Base-by-base conservation (phyloP, 1,139 yeast genomes). In the Suhomyces ambrosiae region DNA sequence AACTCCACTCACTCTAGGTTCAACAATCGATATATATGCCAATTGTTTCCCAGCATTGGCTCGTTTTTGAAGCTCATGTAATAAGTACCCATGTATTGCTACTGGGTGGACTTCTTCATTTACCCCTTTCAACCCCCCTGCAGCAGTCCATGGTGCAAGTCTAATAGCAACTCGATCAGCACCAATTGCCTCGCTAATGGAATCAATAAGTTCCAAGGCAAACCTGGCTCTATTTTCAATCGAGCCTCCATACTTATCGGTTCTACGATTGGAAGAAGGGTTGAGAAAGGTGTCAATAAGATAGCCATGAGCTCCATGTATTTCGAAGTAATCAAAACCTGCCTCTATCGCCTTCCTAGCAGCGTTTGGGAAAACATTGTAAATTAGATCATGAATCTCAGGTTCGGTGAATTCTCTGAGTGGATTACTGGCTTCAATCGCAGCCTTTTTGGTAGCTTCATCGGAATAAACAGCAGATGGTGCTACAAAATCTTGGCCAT, bases 141-240 rank as follows among this genome's bases (percentile, higher is more conserved):
- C 61, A 3, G 48, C 49, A 14, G 71, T 66, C 66, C 74, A 80
- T 28, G 90, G 90, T 7, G 87, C 79, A 10, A 84, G 49, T 58
- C 89, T 70, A 39, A 82, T 57, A 18, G 76, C 85, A 19, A 79
- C 63, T 45, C 65, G 70, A 8, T 68, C 67, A 16, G 76, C 71
- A 21, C 86, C 87, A 43, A 82, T 57, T 4, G 40, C 34, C 38
- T 45, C 21, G 28, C 30, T 37, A 15, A 50, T 33, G 7, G 73
- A 73, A 42, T 66, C 71, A 16, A 51, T 33, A 14, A 50, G 26
- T 18, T 50, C 52, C 34, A 46, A 36, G 9, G 40, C 36, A 11
- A 48, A 39, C 11, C 53, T 35, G 23, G 42, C 41, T 15, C 53
- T 37, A 37, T 50, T 50, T 22, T 50, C 54, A 13, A 52, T 35